Evolutionary conservation across 1,284 basidiomycete genomes (phyloP), one percentile per base, ranked within the genome.

Genomic region (Waitea zeae): DNA sequence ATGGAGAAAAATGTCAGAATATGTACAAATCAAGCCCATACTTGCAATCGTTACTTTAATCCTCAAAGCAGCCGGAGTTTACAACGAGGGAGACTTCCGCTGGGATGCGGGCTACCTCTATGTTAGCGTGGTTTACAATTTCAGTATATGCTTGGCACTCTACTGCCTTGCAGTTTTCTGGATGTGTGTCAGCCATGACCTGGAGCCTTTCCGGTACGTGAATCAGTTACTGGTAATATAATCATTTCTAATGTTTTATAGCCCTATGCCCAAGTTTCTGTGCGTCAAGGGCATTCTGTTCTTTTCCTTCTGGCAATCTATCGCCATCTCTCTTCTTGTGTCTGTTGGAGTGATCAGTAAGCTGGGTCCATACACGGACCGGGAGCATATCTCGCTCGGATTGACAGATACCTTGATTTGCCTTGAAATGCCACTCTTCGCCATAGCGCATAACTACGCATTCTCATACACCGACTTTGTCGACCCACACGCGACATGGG

Each of bases 211-310:
- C 58, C 64, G 86, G 69, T 78, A n/a, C n/a, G n/a, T n/a, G n/a
- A n/a, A n/a, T n/a, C n/a, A n/a, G n/a, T n/a, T n/a, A n/a, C n/a
- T n/a, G n/a, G n/a, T 26, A 9, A 26, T 26, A 7, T 35, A 17
- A 35, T 13, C 2, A 20, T 12, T 30, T 26, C 39, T 31, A 5
- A 22, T 12, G 4, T 5, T 13, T 38, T n/a, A 7, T 41, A 78
- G 76, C 26, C 79, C 80, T 0, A 67, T 83, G 53, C 88, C 89
- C 5, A 95, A 96, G 54, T 98, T 98, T 56, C 72, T 98, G 17
- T 97, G 90, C 51, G 87, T 98, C 47, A 97, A 98, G 52, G 90
- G 89, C 33, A 92, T 98, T 44, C 67, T 98, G 30, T 96, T 97
- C 64, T 93, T 95, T 57, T 92, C 83, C 0, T 99, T 98, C 61